These are phyloP conservation scores for Astragalus membranaceus DNA, from an alignment of 306 rosid species.

Conservation along the genomic window DNA sequence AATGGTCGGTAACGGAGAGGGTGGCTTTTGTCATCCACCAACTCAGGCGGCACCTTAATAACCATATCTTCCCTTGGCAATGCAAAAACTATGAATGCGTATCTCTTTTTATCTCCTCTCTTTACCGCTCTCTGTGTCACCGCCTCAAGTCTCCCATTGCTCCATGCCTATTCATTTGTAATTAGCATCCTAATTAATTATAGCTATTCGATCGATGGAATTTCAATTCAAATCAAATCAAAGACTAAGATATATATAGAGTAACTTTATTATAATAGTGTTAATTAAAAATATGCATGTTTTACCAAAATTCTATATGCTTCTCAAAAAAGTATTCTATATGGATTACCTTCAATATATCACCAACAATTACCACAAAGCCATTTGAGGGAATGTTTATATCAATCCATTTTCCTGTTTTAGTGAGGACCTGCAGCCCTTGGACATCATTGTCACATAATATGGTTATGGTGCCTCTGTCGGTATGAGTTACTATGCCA, in stretches of 20 bases:
- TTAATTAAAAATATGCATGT: too few relatives aligned
- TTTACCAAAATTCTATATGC: too few relatives aligned
- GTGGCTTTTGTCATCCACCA: constrained; percentile 32
- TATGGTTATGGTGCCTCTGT: not conserved
- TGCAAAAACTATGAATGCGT: constrained; percentile 22
- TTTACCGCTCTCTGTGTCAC: constrained; percentile 39
- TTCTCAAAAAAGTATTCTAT: too few relatives aligned
- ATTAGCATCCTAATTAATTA: not conserved
- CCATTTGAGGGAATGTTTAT: constrained; percentile 20
- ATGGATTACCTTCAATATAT: constrained; percentile 28
- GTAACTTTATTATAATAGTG: too few relatives aligned
- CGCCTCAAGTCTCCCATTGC: constrained; percentile 44
- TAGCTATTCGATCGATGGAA: too few relatives aligned
- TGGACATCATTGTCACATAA: not conserved
- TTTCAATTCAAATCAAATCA: not conserved
- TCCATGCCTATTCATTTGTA: constrained; percentile 36
- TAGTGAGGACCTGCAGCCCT: not conserved
- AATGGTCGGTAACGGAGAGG: constrained; percentile 39
- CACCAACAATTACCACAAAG: constrained; percentile 35
- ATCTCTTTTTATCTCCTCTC: constrained; percentile 32
- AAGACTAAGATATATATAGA: too few relatives aligned
- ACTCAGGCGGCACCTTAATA: constrained; percentile 31
- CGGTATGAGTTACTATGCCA: constrained; percentile 30
- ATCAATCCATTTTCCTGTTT: not conserved
- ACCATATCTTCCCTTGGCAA: constrained; percentile 29